Evolutionary conservation across 768 basidiomycete species (phyloP).

Genomic region (Boletus patriciae): DNA sequence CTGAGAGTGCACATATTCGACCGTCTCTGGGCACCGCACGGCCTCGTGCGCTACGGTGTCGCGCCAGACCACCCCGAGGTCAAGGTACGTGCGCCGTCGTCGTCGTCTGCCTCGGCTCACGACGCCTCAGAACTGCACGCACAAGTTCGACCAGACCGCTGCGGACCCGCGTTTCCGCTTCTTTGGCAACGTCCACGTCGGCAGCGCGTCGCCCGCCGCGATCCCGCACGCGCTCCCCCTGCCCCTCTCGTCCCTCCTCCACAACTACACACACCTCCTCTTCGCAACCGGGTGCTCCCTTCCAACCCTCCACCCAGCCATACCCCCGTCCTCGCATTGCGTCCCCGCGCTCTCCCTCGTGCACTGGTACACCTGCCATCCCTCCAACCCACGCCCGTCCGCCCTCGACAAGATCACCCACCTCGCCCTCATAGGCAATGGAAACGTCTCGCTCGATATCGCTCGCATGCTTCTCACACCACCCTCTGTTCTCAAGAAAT

Average conservation of each 20-base stretch:
- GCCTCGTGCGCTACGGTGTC: constrained; percentile 92
- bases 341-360: constrained; percentile 81
- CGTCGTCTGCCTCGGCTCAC: constrained; percentile 13
- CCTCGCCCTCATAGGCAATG: constrained; percentile 87
- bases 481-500: constrained; percentile 57
- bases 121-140: constrained; percentile 80
- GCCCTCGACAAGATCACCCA: constrained; percentile 65
- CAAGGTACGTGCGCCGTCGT: constrained; percentile 51
- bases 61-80: constrained; percentile 99
- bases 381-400: constrained; percentile 60
- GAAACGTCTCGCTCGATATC: constrained; percentile 92
- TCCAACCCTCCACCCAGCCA: constrained; percentile 55
- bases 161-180: constrained; percentile 80
- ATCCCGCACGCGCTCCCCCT: constrained; percentile 57
- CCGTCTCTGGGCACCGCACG: constrained; percentile 91
- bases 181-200: constrained; percentile 86
- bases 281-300: constrained; percentile 84
- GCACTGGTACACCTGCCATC: constrained; percentile 96
- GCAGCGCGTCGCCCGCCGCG: constrained; percentile 31
- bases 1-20: constrained; percentile 86
- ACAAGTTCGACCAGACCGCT: constrained; percentile 88
- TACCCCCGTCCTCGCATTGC: constrained; percentile 50
- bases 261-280: constrained; percentile 81
- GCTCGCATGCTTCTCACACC: constrained; percentile 85
- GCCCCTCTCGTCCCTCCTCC: constrained; percentile 58